Conservation (phyloP, 2,329 filamentous ascomycete genomes). For the Colletotrichum tropicale region DNA sequence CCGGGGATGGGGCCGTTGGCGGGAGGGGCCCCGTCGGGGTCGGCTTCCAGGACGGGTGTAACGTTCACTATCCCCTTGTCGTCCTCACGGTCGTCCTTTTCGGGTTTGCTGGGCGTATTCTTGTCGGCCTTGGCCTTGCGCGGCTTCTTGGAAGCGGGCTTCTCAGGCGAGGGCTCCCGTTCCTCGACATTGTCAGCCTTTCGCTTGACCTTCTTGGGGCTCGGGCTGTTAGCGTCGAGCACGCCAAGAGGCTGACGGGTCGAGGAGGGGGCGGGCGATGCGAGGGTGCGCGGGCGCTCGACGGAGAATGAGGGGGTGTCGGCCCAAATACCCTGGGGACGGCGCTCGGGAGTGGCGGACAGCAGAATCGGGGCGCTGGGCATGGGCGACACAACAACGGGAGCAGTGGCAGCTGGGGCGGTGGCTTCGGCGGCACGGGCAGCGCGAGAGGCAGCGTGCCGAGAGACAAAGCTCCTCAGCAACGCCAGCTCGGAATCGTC, state of each 20-base stretch:
- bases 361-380: neutral
- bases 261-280: neutral
- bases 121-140: conserved; percentile 26
- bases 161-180: conserved; percentile 15
- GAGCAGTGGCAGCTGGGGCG: neutral
- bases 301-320: neutral
- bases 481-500: conserved; percentile 1
- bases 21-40: neutral
- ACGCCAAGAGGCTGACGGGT: conserved; percentile 32
- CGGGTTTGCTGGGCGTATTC: neutral
- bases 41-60: neutral
- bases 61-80: neutral
- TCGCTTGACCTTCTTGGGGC: conserved; percentile 38
- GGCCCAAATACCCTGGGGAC: neutral
- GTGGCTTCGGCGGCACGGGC: conserved; percentile 31
- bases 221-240: conserved; percentile 42
- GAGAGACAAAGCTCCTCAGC: conserved; percentile 9
- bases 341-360: conserved; percentile 5
- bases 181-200: conserved; percentile 30
- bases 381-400: neutral
- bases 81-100: neutral
- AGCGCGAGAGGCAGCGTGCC: conserved; percentile 31
- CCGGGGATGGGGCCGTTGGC: neutral
- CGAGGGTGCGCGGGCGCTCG: neutral
- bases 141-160: conserved; percentile 19